A percentile compares a stretch with the other conserved stretches of the same genome.
phyloP scores from a whole-genome alignment of 352 stramenopile genomes.

The Pythium phragmiticola region DNA sequence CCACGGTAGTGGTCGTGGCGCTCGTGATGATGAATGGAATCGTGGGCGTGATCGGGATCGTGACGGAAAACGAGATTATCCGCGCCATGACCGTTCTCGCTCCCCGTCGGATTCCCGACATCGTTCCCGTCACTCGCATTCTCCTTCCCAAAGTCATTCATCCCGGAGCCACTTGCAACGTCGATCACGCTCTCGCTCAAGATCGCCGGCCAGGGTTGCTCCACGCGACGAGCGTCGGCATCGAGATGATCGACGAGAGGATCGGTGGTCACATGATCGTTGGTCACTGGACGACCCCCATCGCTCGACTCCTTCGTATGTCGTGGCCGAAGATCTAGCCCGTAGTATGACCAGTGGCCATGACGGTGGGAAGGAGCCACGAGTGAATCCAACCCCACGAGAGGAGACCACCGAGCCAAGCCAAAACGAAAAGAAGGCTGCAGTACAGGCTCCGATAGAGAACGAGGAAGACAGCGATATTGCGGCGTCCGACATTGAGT shows the following conservation, averaged over 20 bases:
- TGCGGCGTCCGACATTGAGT: conserved; percentile 50
- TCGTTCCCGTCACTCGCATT: background rate
- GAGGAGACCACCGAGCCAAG: background rate
- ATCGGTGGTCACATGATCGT: background rate
- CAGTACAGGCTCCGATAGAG: conserved; percentile 2
- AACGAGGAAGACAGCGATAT: conserved; percentile 42
- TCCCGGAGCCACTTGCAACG: background rate
- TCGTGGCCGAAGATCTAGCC: background rate
- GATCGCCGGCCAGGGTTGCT: conserved; percentile 1
- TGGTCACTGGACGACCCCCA: background rate
- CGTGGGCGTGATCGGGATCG: background rate
- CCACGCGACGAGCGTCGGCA: background rate
- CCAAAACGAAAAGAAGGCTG: background rate
- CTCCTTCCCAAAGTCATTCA: background rate
- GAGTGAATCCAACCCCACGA: background rate
- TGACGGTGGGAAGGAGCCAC: background rate
- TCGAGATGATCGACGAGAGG: background rate
- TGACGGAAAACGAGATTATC: background rate
- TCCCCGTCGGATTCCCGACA: background rate
- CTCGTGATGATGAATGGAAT: background rate
- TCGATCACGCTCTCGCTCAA: conserved; percentile 7
- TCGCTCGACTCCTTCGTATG: conserved; percentile 21
- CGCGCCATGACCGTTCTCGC: background rate
- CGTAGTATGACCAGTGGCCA: background rate
- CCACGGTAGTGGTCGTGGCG: background rate